Evolutionary conservation across 2,329 filamentous ascomycete genomes (phyloP), one percentile per base, ranked within the genome.

Genomic region (Dothideomycetes sp.): DNA sequence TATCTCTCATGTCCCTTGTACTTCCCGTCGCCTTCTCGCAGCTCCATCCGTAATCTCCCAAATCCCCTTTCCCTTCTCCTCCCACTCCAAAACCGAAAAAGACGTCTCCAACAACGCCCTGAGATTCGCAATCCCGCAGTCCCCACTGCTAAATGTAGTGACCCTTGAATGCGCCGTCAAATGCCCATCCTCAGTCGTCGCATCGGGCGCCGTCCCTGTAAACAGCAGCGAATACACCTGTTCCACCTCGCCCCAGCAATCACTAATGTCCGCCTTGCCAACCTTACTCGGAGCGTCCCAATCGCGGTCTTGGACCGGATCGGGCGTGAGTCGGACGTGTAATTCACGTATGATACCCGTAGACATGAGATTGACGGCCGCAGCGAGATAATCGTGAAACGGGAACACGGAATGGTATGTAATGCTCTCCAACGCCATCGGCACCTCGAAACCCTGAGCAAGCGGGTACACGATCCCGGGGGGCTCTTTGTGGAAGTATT

Each of bases 401-500:
- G 81, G 81, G 48, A 84, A 85, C 5, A 83, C 72, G 29, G 75
- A 77, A 3, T 79, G 68, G 52, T 83, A 84, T 40, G 61, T 31
- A 10, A 44, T 18, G 15, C 42, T 35, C 19, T 37, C 17, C 11
- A 44, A 32, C 11, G 41, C 36, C 30, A 29, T 36, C 3, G 52
- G 49, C 2, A 39, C 36, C 4, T 55, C n/a, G 4, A 61, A 50
- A 0, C 77, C 58, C 10, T 69, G 65, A 16, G 66, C 65, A 2
- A 84, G 60, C 41, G 83, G 66, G 11, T 77, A 77, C 27, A 40
- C 15, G 10, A 40, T 40, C 3, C 38, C 38, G 0, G 77, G 79
- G 5, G 80, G 71, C 2, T 69, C 65, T 33, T 76, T 75, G 27
- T 78, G 65, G 51, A 80, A 84, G 59, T 79, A 85, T 50, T 85